Evolutionary conservation across 1,139 yeast species (phyloP).

Genomic region (Hansenula lynferdii): DNA sequence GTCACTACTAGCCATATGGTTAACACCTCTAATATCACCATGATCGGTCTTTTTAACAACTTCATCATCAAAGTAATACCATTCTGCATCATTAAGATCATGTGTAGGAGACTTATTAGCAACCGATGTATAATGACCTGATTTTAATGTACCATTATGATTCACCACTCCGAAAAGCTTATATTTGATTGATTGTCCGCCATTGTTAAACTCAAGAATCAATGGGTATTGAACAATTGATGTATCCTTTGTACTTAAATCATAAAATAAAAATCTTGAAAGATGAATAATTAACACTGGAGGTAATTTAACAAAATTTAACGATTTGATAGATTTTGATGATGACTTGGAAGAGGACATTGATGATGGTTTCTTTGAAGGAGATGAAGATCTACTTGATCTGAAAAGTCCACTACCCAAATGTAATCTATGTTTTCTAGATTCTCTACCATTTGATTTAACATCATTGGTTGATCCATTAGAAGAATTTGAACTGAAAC

Average conservation of each 20-base stretch:
- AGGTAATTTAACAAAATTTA: conserved; percentile 62
- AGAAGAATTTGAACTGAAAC: neutral
- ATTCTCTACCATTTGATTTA: conserved; percentile 3
- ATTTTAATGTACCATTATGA: conserved; percentile 64
- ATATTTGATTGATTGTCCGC: conserved; percentile 41
- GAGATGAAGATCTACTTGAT: conserved; percentile 17
- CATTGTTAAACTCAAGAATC: conserved; percentile 40
- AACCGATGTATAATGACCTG: conserved; percentile 72
- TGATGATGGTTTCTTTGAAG: conserved; percentile 10
- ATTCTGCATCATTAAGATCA: conserved; percentile 33
- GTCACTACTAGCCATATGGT: conserved; percentile 43
- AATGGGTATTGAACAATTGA: conserved; percentile 53
- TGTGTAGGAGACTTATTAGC: conserved; percentile 44
- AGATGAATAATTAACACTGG: conserved; percentile 60
- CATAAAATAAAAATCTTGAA: conserved; percentile 52
- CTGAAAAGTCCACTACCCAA: conserved; percentile 15
- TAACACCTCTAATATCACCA: conserved; percentile 38
- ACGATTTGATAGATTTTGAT: conserved; percentile 41
- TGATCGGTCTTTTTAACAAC: conserved; percentile 45
- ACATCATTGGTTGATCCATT: too few relatives aligned
- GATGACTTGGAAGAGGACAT: conserved; percentile 5
- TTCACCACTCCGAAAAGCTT: conserved; percentile 58
- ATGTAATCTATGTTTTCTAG: conserved; percentile 16
- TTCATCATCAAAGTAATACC: conserved; percentile 78
- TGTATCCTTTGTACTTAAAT: conserved; percentile 50